phyloP scores from a whole-genome alignment of 2,329 filamentous ascomycete species.

The Colletotrichum higginsianum region DNA sequence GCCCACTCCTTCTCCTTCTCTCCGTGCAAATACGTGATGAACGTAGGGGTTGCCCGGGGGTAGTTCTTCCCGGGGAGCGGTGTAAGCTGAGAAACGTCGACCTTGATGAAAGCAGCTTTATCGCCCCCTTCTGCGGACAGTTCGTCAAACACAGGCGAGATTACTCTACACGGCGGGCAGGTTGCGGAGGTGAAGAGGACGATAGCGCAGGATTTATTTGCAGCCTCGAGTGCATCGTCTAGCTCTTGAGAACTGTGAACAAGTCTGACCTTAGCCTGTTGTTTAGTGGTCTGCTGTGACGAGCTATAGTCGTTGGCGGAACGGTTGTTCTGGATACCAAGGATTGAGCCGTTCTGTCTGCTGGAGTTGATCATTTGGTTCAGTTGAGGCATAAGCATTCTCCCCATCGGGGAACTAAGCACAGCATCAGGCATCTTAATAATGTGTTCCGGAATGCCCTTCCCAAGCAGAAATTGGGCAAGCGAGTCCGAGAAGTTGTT shows the following conservation, averaged over 20 bases:
- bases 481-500: slow-evolving; percentile 98
- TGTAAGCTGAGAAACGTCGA: slow-evolving; percentile 78
- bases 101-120: slow-evolving; percentile 82
- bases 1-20: slow-evolving; percentile 84
- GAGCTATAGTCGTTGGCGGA: slow-evolving; percentile 42
- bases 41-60: slow-evolving; percentile 87
- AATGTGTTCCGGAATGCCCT: slow-evolving; percentile 90
- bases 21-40: slow-evolving; percentile 86
- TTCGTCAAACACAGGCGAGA: slow-evolving; percentile 87
- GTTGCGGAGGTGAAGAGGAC: slow-evolving; percentile 95
- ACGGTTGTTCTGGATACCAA: slow-evolving; percentile 62
- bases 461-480: slow-evolving; percentile 88
- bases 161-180: slow-evolving; percentile 85
- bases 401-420: slow-evolving; percentile 87
- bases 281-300: slow-evolving; percentile 45
- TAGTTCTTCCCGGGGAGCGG: slow-evolving; percentile 64
- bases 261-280: slow-evolving; percentile 67
- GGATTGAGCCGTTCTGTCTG: slow-evolving; percentile 65
- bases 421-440: slow-evolving; percentile 87
- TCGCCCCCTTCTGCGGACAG: slow-evolving; percentile 80
- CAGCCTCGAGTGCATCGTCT: slow-evolving; percentile 71
- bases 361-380: slow-evolving; percentile 66
- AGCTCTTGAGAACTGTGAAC: slow-evolving; percentile 73
- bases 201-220: slow-evolving; percentile 79
- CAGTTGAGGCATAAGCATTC: slow-evolving; percentile 85